A percentile compares a stretch with the other conserved stretches of the same genome.
Evolutionary conservation across 2,329 filamentous ascomycete species (phyloP).

Genomic region (Ceratocystis cubensis): DNA sequence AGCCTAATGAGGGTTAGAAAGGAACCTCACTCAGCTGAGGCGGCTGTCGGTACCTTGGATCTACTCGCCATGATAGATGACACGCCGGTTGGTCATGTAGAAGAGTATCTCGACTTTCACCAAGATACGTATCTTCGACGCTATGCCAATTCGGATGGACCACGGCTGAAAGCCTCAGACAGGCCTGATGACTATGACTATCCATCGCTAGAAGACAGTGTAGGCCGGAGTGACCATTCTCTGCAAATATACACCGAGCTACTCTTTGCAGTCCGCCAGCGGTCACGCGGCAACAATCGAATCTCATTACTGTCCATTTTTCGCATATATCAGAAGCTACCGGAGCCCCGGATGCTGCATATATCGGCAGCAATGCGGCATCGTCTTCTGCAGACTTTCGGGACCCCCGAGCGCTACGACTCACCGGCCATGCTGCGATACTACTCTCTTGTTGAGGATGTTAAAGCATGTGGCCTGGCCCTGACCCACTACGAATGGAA

Average conservation of each 20-base stretch:
- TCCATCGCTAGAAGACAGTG: slow-evolving; percentile 34
- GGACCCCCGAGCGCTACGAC: slow-evolving; percentile 45
- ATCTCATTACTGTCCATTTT: slow-evolving; percentile 36
- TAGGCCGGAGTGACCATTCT: slow-evolving; percentile 29
- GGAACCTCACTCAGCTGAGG: slow-evolving; percentile 1
- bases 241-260: slow-evolving; percentile 31
- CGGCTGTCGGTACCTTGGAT: slow-evolving; percentile 29
- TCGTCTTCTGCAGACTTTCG: slow-evolving; percentile 54
- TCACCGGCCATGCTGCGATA: slow-evolving; percentile 63
- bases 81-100: slow-evolving; percentile 32
- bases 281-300: slow-evolving; percentile 32
- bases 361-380: slow-evolving; percentile 44
- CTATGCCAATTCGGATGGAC: slow-evolving; percentile 40
- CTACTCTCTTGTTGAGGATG: slow-evolving; percentile 70
- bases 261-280: slow-evolving; percentile 31
- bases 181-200: slow-evolving; percentile 37
- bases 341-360: slow-evolving; percentile 40
- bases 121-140: slow-evolving; percentile 42
- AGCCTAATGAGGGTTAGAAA: not conserved
- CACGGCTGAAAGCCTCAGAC: slow-evolving; percentile 39
- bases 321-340: slow-evolving; percentile 37
- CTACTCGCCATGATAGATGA: slow-evolving; percentile 43
- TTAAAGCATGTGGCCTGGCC: slow-evolving; percentile 59
- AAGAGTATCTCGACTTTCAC: slow-evolving; percentile 42
- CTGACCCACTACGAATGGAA: slow-evolving; percentile 67